phyloP scores from a whole-genome alignment of 371 early-diverging fungal genomes.

The Apophysomyces ossiformis region DNA sequence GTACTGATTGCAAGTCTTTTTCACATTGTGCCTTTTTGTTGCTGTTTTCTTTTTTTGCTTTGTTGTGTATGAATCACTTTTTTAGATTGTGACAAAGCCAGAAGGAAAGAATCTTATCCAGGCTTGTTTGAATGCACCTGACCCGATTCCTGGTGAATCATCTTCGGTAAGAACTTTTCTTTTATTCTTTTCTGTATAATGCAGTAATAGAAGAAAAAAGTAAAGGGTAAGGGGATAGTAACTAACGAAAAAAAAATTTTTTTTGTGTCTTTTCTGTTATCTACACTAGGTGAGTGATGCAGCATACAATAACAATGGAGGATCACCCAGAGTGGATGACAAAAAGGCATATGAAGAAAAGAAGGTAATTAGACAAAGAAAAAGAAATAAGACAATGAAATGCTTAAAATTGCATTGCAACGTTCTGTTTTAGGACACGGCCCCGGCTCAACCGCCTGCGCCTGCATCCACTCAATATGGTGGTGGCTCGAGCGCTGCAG shows the following conservation, averaged over 20 bases:
- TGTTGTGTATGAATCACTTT: neutral
- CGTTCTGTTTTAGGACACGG: conserved; percentile 6
- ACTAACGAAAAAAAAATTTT: conserved; percentile 4
- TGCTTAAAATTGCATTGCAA: neutral
- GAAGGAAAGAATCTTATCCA: conserved; percentile 96
- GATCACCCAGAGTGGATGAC: conserved; percentile 4
- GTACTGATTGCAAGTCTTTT: neutral
- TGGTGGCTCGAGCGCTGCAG: conserved; percentile 13
- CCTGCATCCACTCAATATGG: conserved; percentile 12
- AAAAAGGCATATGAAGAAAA: conserved; percentile 9
- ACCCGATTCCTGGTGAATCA: conserved; percentile 38
- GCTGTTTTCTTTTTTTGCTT: too few species aligned
- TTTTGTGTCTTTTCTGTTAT: too few species aligned
- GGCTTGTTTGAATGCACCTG: conserved; percentile 90
- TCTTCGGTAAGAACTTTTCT: conserved; percentile 18
- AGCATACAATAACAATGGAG: conserved; percentile 12
- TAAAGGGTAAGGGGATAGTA: neutral
- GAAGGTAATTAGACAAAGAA: neutral
- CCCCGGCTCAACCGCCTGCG: conserved; percentile 11
- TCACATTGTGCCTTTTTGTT: neutral
- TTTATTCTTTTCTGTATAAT: too few species aligned
- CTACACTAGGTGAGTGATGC: neutral
- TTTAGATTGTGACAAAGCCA: conserved; percentile 82
- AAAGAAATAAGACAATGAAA: neutral
- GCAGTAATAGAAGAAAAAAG: neutral